Percentiles rank a stretch among this genome's conserved stretches.
Evolutionary conservation across 495 filamentous ascomycete genomes (phyloP).

Genomic region (Trichoderma gamsii): DNA sequence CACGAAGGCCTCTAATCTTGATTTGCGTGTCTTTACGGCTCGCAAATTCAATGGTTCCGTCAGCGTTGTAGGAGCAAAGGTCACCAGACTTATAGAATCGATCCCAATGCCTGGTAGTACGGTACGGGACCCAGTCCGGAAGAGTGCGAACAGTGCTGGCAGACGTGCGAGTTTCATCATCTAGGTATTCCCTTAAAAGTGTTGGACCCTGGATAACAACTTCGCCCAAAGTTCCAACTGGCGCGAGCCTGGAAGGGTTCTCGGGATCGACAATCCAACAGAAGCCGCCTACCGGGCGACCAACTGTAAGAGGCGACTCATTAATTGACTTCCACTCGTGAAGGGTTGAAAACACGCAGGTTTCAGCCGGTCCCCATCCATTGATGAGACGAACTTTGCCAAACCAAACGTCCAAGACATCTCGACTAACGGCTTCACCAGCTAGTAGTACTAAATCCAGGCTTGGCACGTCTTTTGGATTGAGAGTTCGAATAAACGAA

Average conservation of each 20-base stretch:
- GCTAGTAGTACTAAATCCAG: constrained; percentile 38
- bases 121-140: constrained; percentile 11
- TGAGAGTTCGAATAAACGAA: constrained; percentile 37
- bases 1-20: constrained; percentile 4
- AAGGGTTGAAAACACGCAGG: constrained; percentile 24
- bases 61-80: constrained; percentile 38
- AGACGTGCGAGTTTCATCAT: constrained; percentile 18
- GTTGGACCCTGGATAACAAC: constrained; percentile 43
- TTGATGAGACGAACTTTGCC: constrained; percentile 28
- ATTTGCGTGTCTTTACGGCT: constrained; percentile 21
- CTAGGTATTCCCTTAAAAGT: constrained; percentile 26
- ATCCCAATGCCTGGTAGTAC: constrained; percentile 19
- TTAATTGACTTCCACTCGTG: constrained; percentile 19
- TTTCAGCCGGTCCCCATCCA: constrained; percentile 30
- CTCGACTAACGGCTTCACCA: constrained; percentile 30
- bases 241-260: constrained; percentile 39
- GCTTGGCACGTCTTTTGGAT: constrained; percentile 34
- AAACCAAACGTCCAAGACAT: constrained; percentile 20
- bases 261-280: constrained; percentile 43
- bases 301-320: constrained; percentile 30
- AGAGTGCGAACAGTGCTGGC: neutral
- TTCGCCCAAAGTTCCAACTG: constrained; percentile 42
- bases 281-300: constrained; percentile 37
- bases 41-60: constrained; percentile 39
- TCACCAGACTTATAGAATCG: constrained; percentile 37